phyloP scores from a whole-genome alignment of 345 rosid species.

The Odontarrhena argentea region DNA sequence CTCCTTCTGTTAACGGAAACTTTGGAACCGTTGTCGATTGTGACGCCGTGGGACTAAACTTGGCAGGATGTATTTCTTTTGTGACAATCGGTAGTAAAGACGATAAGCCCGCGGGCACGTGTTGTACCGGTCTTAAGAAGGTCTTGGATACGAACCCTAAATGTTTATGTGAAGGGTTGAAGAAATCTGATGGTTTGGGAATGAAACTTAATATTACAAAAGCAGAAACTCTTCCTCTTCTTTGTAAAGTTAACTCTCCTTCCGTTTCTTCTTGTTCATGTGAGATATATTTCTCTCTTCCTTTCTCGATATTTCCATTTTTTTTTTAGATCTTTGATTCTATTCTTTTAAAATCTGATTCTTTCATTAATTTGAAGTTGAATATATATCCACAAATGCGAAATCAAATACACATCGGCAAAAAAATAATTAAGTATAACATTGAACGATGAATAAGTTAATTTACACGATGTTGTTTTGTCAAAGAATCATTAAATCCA shows the following conservation, averaged over 20 bases:
- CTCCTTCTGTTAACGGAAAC: constrained; percentile 14
- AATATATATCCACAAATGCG: too few species aligned
- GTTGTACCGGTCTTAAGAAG: constrained; percentile 26
- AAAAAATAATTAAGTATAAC: too few species aligned
- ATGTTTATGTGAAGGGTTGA: constrained; percentile 38
- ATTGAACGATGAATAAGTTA: too few species aligned
- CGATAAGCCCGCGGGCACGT: constrained; percentile 1
- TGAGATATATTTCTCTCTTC: constrained; percentile 14
- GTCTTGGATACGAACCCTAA: constrained; percentile 19
- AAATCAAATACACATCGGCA: too few species aligned
- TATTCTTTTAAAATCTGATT: too few species aligned
- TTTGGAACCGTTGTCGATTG: constrained; percentile 1
- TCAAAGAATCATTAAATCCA: too few species aligned
- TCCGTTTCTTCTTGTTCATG: constrained; percentile 21
- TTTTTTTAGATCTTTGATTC: neutral
- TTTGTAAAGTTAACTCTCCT: constrained; percentile 38
- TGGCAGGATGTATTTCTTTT: constrained; percentile 30
- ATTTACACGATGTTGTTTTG: too few species aligned
- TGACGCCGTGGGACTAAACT: neutral
- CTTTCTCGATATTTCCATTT: neutral
- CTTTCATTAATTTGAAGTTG: too few species aligned
- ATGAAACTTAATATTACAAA: constrained; percentile 31
- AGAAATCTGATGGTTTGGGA: constrained; percentile 1
- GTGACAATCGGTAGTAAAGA: constrained; percentile 24
- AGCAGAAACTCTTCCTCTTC: constrained; percentile 29